phyloP scores from a whole-genome alignment of 192 early-diverging fungal genomes.

The Podila minutissima region DNA sequence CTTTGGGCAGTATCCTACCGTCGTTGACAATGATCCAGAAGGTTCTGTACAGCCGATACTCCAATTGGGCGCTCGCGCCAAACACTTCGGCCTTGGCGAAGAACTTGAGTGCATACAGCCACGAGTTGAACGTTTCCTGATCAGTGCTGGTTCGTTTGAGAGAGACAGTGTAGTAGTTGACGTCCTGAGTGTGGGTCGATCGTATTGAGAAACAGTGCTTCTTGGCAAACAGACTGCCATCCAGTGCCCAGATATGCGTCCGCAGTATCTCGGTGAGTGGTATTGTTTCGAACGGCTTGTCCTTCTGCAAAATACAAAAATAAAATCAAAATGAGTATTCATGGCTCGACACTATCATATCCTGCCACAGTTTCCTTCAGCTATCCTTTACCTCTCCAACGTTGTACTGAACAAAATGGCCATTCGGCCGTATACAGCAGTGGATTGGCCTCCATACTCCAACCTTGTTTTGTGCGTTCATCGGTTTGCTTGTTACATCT shows the following conservation, averaged over 20 bases:
- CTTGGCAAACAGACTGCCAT: conserved; percentile 39
- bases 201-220: conserved; percentile 47
- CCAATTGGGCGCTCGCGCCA: conserved; percentile 24
- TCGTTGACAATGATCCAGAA: conserved; percentile 45
- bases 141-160: conserved; percentile 29
- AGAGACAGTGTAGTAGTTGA: conserved; percentile 48
- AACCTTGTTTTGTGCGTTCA: conserved; percentile 24
- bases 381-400: conserved; percentile 20
- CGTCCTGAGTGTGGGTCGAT: conserved; percentile 10
- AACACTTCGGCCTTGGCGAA: conserved; percentile 49
- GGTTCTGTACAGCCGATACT: conserved; percentile 43
- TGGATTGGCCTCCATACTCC: conserved; percentile 34
- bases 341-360: background rate
- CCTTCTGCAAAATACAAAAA: conserved; percentile 8
- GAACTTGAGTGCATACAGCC: conserved; percentile 46
- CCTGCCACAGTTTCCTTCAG: background rate
- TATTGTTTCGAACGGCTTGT: conserved; percentile 48
- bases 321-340: background rate
- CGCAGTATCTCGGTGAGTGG: conserved; percentile 37
- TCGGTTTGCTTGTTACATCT: conserved; percentile 25
- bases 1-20: conserved; percentile 27
- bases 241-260: conserved; percentile 42
- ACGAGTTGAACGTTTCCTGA: conserved; percentile 30
- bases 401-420: conserved; percentile 39
- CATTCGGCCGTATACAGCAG: conserved; percentile 36